Percentiles rank a stretch among this genome's conserved stretches.
Evolutionary conservation across 306 rosid genomes (phyloP).

Genomic region (Herpetospermum pedunculosum): DNA sequence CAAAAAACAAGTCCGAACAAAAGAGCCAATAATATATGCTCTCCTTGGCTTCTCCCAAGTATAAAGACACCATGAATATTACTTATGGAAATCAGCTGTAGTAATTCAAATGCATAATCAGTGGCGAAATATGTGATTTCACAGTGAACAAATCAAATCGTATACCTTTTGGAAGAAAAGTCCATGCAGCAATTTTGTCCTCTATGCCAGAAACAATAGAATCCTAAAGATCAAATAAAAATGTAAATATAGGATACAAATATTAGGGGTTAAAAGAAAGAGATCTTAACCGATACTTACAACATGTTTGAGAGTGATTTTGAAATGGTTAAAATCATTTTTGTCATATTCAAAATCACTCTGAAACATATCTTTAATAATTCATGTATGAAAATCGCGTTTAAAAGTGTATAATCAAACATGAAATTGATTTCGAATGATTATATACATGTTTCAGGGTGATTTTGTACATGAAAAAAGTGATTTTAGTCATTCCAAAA

Average conservation of each 20-base stretch:
- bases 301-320: no score
- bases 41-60: not conserved
- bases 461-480: no score
- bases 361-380: no score
- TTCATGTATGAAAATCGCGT: no score
- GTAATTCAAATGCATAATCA: not conserved
- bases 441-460: no score
- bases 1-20: no score
- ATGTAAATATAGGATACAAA: not conserved
- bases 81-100: not conserved
- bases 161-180: slow-evolving; percentile 96
- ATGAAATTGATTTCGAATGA: no score
- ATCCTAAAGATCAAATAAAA: slow-evolving; percentile 36
- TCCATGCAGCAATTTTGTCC: slow-evolving; percentile 85
- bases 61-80: not conserved
- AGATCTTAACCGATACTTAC: not conserved
- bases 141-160: not conserved
- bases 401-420: no score
- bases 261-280: not conserved
- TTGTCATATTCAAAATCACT: no score
- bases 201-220: slow-evolving; percentile 78
- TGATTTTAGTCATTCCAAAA: no score
- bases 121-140: not conserved
- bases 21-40: not conserved
- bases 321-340: no score